Conservation (phyloP, 2,329 filamentous ascomycete species). For the Colletotrichum nymphaeae region DNA sequence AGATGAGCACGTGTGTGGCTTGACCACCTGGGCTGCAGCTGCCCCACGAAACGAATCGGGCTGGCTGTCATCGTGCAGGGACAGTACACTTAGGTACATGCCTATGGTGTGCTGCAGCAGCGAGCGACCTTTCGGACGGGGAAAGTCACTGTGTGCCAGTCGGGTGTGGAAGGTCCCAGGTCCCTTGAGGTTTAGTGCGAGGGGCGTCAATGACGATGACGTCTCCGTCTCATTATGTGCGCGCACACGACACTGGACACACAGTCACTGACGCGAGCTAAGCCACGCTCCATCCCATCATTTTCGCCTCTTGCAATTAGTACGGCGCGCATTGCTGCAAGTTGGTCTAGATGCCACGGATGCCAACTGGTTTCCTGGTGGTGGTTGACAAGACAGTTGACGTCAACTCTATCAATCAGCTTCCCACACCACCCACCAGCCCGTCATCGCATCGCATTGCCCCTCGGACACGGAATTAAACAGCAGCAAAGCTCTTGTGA, state of each 20-base stretch:
- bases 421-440: background rate
- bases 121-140: background rate
- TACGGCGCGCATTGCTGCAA: background rate
- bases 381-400: background rate
- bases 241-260: background rate
- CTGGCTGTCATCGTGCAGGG: background rate
- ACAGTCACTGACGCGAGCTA: background rate
- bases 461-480: background rate
- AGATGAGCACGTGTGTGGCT: background rate
- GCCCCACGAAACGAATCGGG: background rate
- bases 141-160: background rate
- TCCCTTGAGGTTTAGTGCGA: constrained; percentile 5
- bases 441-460: background rate
- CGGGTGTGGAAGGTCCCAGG: background rate
- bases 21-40: background rate
- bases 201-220: constrained; percentile 25
- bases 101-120: background rate
- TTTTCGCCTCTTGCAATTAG: background rate
- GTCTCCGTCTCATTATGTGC: background rate
- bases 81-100: too few relatives aligned
- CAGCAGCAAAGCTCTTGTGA: background rate
- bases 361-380: background rate
- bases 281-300: constrained; percentile 14
- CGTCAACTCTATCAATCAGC: background rate
- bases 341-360: background rate